Evolutionary conservation across 2,329 filamentous ascomycete species (phyloP).

Genomic region (Phyllosticta capitalensis): DNA sequence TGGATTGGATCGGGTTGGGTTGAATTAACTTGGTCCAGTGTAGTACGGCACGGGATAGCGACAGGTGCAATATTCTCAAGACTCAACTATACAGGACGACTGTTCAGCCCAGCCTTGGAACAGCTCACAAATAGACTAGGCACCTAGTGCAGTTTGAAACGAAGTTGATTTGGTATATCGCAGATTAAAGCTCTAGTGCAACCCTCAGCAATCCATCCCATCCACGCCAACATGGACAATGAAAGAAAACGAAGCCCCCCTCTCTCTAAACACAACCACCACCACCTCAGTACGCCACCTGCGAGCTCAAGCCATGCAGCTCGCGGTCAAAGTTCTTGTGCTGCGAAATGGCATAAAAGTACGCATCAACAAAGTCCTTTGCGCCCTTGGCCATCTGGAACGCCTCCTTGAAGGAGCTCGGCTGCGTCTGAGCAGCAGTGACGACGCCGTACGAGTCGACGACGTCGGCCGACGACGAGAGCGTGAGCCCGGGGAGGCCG

Average conservation of each 20-base stretch:
- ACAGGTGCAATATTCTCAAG: too few relatives aligned
- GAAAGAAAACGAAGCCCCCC: too few relatives aligned
- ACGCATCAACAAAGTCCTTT: constrained; percentile 60
- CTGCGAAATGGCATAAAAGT: constrained; percentile 58
- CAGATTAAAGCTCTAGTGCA: background rate
- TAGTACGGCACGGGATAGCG: too few relatives aligned
- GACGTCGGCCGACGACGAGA: constrained; percentile 42
- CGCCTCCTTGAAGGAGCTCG: constrained; percentile 52
- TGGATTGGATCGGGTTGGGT: too few relatives aligned
- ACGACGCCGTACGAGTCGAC: constrained; percentile 70
- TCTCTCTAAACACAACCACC: background rate
- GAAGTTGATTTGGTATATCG: background rate
- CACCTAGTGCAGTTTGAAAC: too few relatives aligned
- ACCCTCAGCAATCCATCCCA: background rate
- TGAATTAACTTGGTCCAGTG: too few relatives aligned
- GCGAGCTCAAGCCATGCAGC: constrained; percentile 54
- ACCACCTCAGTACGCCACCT: constrained; percentile 59
- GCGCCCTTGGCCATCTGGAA: constrained; percentile 57
- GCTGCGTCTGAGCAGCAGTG: constrained; percentile 47
- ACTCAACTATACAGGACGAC: too few relatives aligned
- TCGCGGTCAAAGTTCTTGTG: constrained; percentile 69
- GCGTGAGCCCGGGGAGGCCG: constrained; percentile 38
- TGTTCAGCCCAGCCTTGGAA: too few relatives aligned
- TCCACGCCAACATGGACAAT: background rate
- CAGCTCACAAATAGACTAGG: too few relatives aligned